A percentile compares a stretch with the other conserved stretches of the same genome.
Evolutionary conservation across 2,329 filamentous ascomycete species (phyloP).

Genomic region (Lasiodiplodia theobromae): DNA sequence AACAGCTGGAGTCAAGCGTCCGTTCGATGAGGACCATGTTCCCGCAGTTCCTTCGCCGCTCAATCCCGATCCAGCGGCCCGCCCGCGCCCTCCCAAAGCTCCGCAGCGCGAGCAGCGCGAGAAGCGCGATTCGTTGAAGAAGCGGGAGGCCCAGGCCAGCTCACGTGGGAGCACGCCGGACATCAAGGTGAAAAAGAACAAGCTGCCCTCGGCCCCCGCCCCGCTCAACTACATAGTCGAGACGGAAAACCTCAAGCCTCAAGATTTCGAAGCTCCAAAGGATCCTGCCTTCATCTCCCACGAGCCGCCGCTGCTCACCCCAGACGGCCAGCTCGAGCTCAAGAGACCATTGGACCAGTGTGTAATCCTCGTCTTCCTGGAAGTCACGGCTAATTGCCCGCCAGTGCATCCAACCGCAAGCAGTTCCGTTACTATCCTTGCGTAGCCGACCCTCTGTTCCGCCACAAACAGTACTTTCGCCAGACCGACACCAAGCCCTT

Average conservation of each 20-base stretch:
- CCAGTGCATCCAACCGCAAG: slow-evolving; percentile 67
- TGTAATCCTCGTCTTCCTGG: background rate
- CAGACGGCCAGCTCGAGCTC: slow-evolving; percentile 51
- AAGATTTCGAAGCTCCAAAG: slow-evolving; percentile 59
- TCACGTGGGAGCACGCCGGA: slow-evolving; percentile 49
- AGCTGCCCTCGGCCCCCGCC: slow-evolving; percentile 47
- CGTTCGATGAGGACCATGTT: slow-evolving; percentile 42
- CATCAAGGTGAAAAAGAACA: slow-evolving; percentile 47
- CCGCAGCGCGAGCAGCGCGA: slow-evolving; percentile 54
- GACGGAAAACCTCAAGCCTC: slow-evolving; percentile 41
- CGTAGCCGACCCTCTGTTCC: slow-evolving; percentile 86
- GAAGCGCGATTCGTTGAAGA: slow-evolving; percentile 62
- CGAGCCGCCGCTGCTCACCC: slow-evolving; percentile 55
- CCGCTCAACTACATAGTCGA: slow-evolving; percentile 61
- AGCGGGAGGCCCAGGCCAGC: slow-evolving; percentile 55
- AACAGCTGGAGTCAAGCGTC: slow-evolving; percentile 24
- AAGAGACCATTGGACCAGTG: slow-evolving; percentile 57
- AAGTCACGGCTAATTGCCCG: slow-evolving; percentile 1
- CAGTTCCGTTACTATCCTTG: slow-evolving; percentile 89
- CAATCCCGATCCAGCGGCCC: slow-evolving; percentile 61
- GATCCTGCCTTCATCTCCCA: slow-evolving; percentile 55
- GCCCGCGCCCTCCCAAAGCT: slow-evolving; percentile 51
- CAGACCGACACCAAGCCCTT: slow-evolving; percentile 87
- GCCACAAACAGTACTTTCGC: slow-evolving; percentile 86
- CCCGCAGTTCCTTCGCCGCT: slow-evolving; percentile 77